Conservation (phyloP, 176 grass and related monocot species). For the Hordeum marinum region DNA sequence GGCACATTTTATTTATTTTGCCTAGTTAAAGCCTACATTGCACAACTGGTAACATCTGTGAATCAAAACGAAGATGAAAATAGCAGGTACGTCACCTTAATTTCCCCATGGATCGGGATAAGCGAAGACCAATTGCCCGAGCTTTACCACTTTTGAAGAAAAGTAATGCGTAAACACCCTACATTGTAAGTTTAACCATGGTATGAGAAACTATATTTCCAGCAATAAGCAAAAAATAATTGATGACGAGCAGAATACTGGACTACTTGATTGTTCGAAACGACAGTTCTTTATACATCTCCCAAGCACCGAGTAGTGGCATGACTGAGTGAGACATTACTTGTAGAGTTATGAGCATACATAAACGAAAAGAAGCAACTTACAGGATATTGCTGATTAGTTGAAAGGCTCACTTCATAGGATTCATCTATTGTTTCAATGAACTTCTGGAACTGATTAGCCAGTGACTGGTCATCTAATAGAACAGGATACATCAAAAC, state of each 20-base stretch:
- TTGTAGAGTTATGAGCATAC: not conserved
- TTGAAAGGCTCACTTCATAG: slow-evolving; percentile 78
- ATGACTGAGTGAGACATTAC: slow-evolving; percentile 1
- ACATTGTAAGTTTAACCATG: slow-evolving; percentile 17
- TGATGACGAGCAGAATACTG: not conserved
- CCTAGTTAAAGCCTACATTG: not conserved
- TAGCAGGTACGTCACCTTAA: slow-evolving; percentile 48
- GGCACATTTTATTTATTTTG: slow-evolving; percentile 3
- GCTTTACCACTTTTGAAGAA: slow-evolving; percentile 80
- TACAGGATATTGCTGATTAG: slow-evolving; percentile 95
- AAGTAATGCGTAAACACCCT: slow-evolving; percentile 94
- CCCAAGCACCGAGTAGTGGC: not conserved
- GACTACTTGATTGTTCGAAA: not conserved
- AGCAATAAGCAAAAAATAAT: not conserved
- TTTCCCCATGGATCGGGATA: slow-evolving; percentile 91
- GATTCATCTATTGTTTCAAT: slow-evolving; percentile 85
- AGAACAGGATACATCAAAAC: slow-evolving; percentile 81
- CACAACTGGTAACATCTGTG: not conserved
- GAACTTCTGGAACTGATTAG: slow-evolving; percentile 84
- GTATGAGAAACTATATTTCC: slow-evolving; percentile 20
- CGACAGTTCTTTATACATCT: not conserved
- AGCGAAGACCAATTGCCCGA: slow-evolving; percentile 82
- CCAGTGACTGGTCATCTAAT: slow-evolving; percentile 70
- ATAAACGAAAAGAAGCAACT: slow-evolving; percentile 14
- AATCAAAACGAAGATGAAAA: slow-evolving; percentile 3